These are phyloP conservation scores for Brasenia schreberi DNA, from an alignment of 164 flowering plant species.

Conservation along the genomic window DNA sequence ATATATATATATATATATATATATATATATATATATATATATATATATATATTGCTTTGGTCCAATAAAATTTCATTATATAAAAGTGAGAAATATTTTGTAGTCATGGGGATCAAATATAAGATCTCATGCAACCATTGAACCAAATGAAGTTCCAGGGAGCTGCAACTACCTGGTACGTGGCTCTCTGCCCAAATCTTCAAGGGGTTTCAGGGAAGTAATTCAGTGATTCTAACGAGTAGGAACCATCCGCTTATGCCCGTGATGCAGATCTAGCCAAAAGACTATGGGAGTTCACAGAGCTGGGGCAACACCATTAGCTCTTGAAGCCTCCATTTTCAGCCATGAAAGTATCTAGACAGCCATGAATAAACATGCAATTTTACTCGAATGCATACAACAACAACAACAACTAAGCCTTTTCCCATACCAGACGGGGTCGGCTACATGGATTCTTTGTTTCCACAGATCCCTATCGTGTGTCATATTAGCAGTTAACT, in stretches of 20 bases:
- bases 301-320: background rate
- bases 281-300: constrained; percentile 3
- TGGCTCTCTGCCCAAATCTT: background rate
- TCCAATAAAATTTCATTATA: background rate
- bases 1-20: no score
- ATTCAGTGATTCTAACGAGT: background rate
- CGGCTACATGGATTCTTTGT: no score
- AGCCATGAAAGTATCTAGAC: no score
- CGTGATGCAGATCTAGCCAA: constrained; percentile 1
- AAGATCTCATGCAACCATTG: background rate
- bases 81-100: constrained; percentile 1
- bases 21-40: no score
- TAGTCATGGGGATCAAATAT: background rate
- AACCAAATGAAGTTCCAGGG: constrained; percentile 2
- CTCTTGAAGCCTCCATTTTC: no score
- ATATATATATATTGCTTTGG: no score
- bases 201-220: background rate
- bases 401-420: no score
- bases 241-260: constrained; percentile 3
- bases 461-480: no score
- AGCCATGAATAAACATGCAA: no score
- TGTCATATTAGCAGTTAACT: no score
- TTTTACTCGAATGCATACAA: no score
- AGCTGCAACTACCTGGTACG: constrained; percentile 1
- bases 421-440: no score